Percentiles rank a stretch among this genome's conserved stretches.
These are phyloP conservation scores for Kernera saxatilis DNA, from an alignment of 345 rosid genomes.

Conservation along the genomic window DNA sequence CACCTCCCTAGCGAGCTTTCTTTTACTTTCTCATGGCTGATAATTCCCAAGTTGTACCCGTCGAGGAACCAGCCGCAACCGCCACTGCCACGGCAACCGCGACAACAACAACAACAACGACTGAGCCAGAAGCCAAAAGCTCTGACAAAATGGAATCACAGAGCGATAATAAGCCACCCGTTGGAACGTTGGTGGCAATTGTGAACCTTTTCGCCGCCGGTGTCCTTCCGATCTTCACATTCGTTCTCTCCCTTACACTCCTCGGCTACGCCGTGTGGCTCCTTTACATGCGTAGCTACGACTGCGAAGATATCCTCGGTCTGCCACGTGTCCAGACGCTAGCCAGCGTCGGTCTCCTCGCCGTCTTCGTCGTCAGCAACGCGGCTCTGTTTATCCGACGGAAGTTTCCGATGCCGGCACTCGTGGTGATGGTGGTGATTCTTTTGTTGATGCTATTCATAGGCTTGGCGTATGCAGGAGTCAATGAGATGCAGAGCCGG, in stretches of 20 bases:
- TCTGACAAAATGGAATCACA: conserved; percentile 32
- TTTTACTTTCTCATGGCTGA: conserved; percentile 28
- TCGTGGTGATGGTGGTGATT: conserved; percentile 48
- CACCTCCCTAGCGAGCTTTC: conserved; percentile 13
- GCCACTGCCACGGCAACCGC: not conserved
- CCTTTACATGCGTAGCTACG: conserved; percentile 64
- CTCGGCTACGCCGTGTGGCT: conserved; percentile 58
- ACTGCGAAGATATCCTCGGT: conserved; percentile 57
- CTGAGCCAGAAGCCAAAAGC: conserved; percentile 16
- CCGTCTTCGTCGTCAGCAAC: conserved; percentile 42
- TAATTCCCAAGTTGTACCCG: conserved; percentile 22
- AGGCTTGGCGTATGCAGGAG: conserved; percentile 59
- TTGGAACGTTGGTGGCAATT: not conserved
- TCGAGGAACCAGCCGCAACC: conserved; percentile 11
- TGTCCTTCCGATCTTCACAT: conserved; percentile 35
- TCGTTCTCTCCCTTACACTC: conserved; percentile 59
- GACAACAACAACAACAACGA: not conserved
- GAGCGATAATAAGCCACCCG: conserved; percentile 15
- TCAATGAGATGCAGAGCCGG: conserved; percentile 44
- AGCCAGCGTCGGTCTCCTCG: conserved; percentile 42
- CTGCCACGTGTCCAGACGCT: conserved; percentile 51
- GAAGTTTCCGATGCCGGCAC: conserved; percentile 43
- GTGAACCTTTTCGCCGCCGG: conserved; percentile 33
- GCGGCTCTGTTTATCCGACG: conserved; percentile 35
- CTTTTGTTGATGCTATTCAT: conserved; percentile 47